Base-by-base conservation (phyloP, 305 asterid genomes). In the Euphrasia arctica region DNA sequence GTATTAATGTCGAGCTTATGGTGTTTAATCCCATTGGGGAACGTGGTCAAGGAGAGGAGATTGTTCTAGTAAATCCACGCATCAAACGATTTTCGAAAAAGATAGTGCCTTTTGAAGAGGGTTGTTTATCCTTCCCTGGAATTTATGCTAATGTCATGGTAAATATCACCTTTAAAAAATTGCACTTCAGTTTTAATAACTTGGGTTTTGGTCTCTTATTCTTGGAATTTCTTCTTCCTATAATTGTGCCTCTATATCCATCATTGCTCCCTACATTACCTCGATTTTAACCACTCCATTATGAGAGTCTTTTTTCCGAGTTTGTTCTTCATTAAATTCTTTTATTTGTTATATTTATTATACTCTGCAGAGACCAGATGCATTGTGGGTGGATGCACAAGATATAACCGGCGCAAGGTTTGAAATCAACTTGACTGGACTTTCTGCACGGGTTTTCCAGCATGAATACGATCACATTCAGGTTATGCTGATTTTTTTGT, bases 391-490 rank as follows among this genome's bases (percentile, higher is more conserved):
- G 51, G 92, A 86, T 36, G 99, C 99, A 27, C 92, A 80, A 71
- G 96, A 90, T 70, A 73, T 90, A 45, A 70, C 70, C 22, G 99
- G 99, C 43, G 77, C 83, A 50, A 80, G 65, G 68, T 93, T 93
- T 83, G 82, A 75, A 63, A 66, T 88, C 56, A 79, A 78, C 75
- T 81, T 93, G 84, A 68, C 83, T 0, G 91, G 75, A n/a, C 89
- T 90, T 75, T 80, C 91, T 59, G 97, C 95, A 12, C 81, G 99
- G 67, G 85, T 93, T 31, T 90, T 93, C 67, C 97, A 90, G 82
- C 99, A 93, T 61, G 99, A 93, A 80, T 88, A 68, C 57, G 97
- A 93, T 78, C 97, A 93, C 74, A 79, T 93, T 42, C 82, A 83
- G 97, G 98, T 90, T 76, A 60, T 47, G 41, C 12, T 64, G 3